These are phyloP conservation scores for Periconia sp. DNA, from an alignment of 2,329 filamentous ascomycete genomes.

Conservation along the genomic window DNA sequence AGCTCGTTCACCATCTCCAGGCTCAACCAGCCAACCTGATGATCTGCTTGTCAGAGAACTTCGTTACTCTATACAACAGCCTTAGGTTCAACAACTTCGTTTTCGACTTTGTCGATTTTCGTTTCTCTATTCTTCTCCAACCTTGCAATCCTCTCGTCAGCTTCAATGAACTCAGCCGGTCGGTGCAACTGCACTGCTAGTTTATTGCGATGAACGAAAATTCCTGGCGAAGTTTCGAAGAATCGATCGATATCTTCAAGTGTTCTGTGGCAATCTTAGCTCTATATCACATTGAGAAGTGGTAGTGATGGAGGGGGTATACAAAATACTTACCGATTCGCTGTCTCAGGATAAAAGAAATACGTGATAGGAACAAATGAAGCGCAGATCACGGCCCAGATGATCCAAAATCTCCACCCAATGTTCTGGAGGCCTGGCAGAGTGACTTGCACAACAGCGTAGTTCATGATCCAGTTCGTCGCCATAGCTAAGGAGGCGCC, in stretches of 20 bases:
- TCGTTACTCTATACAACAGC: slow-evolving; percentile 19
- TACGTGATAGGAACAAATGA: slow-evolving; percentile 56
- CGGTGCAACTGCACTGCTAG: slow-evolving; percentile 50
- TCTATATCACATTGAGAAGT: neutral
- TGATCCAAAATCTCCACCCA: slow-evolving; percentile 56
- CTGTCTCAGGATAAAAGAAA: slow-evolving; percentile 57
- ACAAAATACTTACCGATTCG: slow-evolving; percentile 21
- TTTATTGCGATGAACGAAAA: slow-evolving; percentile 53
- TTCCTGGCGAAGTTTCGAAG: slow-evolving; percentile 35
- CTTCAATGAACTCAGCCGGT: slow-evolving; percentile 52
- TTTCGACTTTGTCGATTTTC: slow-evolving; percentile 15
- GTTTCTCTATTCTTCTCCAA: slow-evolving; percentile 16
- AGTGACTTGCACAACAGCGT: slow-evolving; percentile 34
- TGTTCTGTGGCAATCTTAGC: slow-evolving; percentile 17
- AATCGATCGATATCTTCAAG: slow-evolving; percentile 54
- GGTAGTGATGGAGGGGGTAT: neutral
- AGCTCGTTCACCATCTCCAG: no score
- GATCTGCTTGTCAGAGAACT: neutral
- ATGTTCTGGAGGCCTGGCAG: slow-evolving; percentile 45
- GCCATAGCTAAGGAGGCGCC: slow-evolving; percentile 36
- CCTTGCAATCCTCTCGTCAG: slow-evolving; percentile 43
- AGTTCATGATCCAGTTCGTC: slow-evolving; percentile 34
- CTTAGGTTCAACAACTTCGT: slow-evolving; percentile 25
- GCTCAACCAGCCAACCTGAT: no score
- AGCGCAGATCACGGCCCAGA: slow-evolving; percentile 59